These are phyloP conservation scores for Fragaria ananassa DNA, from an alignment of 306 rosid genomes.

Conservation along the genomic window DNA sequence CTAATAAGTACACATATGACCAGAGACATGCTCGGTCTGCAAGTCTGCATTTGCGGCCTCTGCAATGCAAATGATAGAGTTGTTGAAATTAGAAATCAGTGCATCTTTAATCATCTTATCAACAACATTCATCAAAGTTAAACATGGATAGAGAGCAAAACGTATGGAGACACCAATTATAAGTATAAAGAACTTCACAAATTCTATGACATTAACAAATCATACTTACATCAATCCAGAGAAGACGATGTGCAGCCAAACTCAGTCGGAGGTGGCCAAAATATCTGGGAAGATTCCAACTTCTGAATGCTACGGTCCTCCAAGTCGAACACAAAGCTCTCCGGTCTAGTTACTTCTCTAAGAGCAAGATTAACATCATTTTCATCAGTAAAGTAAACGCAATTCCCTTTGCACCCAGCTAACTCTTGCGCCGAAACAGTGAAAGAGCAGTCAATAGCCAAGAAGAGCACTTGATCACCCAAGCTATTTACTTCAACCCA, in stretches of 20 bases:
- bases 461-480: conserved; percentile 28
- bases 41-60: not conserved
- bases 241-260: not conserved
- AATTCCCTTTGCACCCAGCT: conserved; percentile 30
- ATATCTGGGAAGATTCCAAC: conserved; percentile 12
- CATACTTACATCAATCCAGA: not conserved
- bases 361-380: conserved; percentile 3
- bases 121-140: not conserved
- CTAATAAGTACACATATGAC: not conserved
- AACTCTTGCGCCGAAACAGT: conserved; percentile 21
- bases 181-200: not conserved
- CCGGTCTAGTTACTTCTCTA: conserved; percentile 12
- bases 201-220: not conserved
- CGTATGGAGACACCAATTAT: not conserved
- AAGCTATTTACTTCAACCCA: conserved; percentile 40
- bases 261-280: conserved; percentile 33
- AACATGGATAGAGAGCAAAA: not conserved
- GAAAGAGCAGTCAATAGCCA: conserved; percentile 35
- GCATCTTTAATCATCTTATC: not conserved
- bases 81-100: not conserved
- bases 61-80: not conserved
- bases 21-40: not conserved
- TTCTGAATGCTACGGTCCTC: conserved; percentile 30
- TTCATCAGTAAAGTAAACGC: conserved; percentile 38
- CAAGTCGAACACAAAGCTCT: conserved; percentile 39